Evolutionary conservation across 768 basidiomycete genomes (phyloP).

Genomic region (Pleurotus tuoliensis): DNA sequence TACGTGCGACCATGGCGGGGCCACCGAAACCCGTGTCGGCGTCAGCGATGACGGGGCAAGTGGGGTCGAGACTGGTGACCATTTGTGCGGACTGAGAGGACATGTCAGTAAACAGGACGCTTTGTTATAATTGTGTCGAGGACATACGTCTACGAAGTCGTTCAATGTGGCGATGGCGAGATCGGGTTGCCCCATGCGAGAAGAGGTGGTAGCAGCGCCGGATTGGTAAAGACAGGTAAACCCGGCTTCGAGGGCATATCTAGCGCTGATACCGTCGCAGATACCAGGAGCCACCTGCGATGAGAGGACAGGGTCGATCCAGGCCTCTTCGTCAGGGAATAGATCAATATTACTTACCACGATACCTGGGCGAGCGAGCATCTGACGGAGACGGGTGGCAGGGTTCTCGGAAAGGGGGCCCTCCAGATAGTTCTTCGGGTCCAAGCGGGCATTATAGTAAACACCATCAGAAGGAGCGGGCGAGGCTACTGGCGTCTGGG

Average conservation of each 20-base stretch:
- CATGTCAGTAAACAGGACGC: no score
- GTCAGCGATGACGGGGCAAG: conserved; percentile 70
- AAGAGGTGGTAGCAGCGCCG: conserved; percentile 76
- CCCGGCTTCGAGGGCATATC: conserved; percentile 77
- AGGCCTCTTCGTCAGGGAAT: background rate
- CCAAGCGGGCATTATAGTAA: conserved; percentile 65
- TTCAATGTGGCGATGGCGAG: conserved; percentile 73
- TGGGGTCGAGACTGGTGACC: conserved; percentile 60
- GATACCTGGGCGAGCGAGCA: conserved; percentile 59
- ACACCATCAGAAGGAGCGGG: conserved; percentile 10
- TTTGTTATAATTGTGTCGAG: background rate
- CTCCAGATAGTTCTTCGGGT: conserved; percentile 38
- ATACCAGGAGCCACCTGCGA: conserved; percentile 66
- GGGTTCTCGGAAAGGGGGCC: conserved; percentile 7
- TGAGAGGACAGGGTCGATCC: background rate
- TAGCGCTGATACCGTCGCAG: conserved; percentile 75
- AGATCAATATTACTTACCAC: conserved; percentile 42
- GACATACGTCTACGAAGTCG: conserved; percentile 59
- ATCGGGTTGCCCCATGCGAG: conserved; percentile 73
- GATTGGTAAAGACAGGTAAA: conserved; percentile 77
- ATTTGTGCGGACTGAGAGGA: conserved; percentile 52
- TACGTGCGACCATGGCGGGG: conserved; percentile 69
- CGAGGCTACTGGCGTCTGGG: background rate
- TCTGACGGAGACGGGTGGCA: conserved; percentile 8
- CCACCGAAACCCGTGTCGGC: conserved; percentile 78